A percentile compares a stretch with the other conserved stretches of the same genome.
Evolutionary conservation across 129 eudicot species (phyloP).

Genomic region (Centrapalus pauciflorus): DNA sequence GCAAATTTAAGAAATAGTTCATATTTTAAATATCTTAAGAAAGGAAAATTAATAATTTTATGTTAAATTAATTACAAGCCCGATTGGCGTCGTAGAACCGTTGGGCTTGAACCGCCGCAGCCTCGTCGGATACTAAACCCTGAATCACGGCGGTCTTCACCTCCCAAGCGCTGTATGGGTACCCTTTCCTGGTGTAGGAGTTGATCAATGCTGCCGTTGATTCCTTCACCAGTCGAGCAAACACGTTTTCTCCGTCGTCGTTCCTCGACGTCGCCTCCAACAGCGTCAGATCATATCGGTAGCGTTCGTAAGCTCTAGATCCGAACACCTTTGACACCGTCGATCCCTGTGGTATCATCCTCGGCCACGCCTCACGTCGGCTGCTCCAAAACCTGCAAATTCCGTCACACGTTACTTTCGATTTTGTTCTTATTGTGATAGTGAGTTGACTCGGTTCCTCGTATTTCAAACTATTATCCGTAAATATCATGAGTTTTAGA

Average conservation of each 20-base stretch:
- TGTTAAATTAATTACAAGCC: conserved; percentile 43
- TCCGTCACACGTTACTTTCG: neutral
- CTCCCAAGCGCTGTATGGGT: conserved; percentile 81
- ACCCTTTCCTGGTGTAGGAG: conserved; percentile 65
- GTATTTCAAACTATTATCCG: neutral
- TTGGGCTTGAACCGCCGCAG: conserved; percentile 58
- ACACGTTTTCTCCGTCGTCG: conserved; percentile 65
- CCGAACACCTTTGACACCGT: conserved; percentile 84
- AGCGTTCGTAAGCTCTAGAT: conserved; percentile 73
- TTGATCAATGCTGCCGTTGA: conserved; percentile 87
- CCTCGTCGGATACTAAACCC: conserved; percentile 57
- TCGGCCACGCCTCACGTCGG: conserved; percentile 75
- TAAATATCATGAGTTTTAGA: neutral
- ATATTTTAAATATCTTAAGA: neutral
- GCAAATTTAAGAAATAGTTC: neutral
- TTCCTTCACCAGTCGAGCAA: conserved; percentile 54
- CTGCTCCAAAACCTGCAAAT: conserved; percentile 80
- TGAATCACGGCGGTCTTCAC: conserved; percentile 64
- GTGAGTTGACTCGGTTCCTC: conserved; percentile 18
- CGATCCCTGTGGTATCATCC: conserved; percentile 72
- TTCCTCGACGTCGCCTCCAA: conserved; percentile 66
- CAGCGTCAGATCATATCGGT: conserved; percentile 65
- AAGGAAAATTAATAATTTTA: neutral
- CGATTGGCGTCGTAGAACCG: conserved; percentile 61
- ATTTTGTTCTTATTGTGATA: neutral